Conservation (phyloP, 768 basidiomycete genomes). For the Boletus huronensis region DNA sequence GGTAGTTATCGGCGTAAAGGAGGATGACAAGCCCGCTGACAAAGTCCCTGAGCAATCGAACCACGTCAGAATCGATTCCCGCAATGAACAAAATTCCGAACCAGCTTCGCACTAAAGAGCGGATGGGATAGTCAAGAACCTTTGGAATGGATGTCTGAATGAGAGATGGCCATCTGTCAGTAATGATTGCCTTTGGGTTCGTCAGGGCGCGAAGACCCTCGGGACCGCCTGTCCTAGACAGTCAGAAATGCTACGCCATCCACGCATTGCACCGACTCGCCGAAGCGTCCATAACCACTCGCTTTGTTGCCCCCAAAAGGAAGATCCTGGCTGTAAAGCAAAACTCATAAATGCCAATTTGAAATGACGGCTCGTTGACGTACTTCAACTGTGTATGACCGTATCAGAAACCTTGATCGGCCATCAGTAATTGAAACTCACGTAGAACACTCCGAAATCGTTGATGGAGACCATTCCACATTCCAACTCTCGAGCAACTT, state of each 20-base stretch:
- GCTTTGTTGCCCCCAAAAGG: conserved; percentile 93
- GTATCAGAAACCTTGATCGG: conserved; percentile 15
- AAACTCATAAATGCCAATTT: not conserved
- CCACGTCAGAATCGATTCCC: not conserved
- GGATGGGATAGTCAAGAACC: conserved; percentile 82
- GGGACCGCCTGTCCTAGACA: conserved; percentile 61
- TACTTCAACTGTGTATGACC: conserved; percentile 56
- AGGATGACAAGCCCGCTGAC: conserved; percentile 46
- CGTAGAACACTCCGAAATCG: conserved; percentile 88
- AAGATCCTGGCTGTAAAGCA: conserved; percentile 66
- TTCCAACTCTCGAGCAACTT: conserved; percentile 77
- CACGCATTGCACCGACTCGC: conserved; percentile 37
- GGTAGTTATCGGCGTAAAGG: conserved; percentile 49
- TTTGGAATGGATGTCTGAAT: conserved; percentile 85
- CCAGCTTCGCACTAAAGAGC: conserved; percentile 72
- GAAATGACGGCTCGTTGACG: conserved; percentile 25
- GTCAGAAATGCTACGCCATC: conserved; percentile 7
- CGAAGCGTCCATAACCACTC: conserved; percentile 93
- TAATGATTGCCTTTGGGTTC: conserved; percentile 82
- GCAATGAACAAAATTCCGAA: conserved; percentile 34
- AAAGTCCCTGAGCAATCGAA: conserved; percentile 41
- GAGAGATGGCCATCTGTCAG: conserved; percentile 80
- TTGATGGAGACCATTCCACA: conserved; percentile 98
- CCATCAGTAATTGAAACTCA: conserved; percentile 36
- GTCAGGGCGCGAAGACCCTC: conserved; percentile 90